Conservation (phyloP, 805 yeast genomes). For the Candida wancherniae region DNA sequence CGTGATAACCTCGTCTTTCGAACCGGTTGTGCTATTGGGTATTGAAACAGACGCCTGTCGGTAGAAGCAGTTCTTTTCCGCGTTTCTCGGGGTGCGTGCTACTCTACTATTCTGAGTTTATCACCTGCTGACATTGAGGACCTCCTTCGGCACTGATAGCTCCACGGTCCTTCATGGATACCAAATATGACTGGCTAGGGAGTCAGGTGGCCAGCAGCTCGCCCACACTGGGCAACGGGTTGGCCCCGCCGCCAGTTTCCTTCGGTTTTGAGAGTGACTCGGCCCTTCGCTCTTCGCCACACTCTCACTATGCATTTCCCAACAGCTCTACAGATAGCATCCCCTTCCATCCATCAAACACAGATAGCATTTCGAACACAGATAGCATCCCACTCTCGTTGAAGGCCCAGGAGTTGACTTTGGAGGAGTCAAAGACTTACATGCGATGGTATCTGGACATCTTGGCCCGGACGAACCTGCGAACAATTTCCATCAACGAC, state of each 20-base stretch:
- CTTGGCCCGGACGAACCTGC: slow-evolving; percentile 61
- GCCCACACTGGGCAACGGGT: slow-evolving; percentile 1
- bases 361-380: no score
- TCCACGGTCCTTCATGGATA: slow-evolving; percentile 13
- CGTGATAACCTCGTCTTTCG: no score
- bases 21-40: no score
- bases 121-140: no score
- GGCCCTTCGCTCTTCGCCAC: not conserved
- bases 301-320: slow-evolving; percentile 4
- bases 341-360: no score
- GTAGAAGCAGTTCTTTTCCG: no score
- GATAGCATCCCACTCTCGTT: slow-evolving; percentile 55
- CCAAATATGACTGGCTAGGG: slow-evolving; percentile 14
- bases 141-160: no score
- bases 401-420: slow-evolving; percentile 63
- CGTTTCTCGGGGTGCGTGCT: no score
- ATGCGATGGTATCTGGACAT: slow-evolving; percentile 92
- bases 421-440: slow-evolving; percentile 78
- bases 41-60: no score
- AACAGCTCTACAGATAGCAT: slow-evolving; percentile 17
- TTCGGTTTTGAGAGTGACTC: slow-evolving; percentile 4
- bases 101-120: no score
- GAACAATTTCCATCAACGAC: slow-evolving; percentile 66
- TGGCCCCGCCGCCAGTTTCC: slow-evolving; percentile 15
- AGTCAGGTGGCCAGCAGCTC: not conserved